Conservation (phyloP, 2,329 filamentous ascomycete species). For the Colletotrichum spinosum region DNA sequence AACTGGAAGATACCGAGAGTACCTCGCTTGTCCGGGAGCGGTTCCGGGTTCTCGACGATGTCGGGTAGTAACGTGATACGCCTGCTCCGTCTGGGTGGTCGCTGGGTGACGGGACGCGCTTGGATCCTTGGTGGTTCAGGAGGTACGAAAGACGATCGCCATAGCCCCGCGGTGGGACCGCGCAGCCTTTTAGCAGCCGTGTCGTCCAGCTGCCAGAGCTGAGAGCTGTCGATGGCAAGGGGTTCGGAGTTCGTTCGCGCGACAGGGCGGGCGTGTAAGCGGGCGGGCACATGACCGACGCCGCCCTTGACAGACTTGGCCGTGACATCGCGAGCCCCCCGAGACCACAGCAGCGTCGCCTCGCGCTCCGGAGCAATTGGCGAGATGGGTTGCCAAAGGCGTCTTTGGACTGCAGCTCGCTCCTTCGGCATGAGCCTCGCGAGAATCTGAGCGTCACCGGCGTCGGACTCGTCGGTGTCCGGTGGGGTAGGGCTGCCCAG, state of each 20-base stretch:
- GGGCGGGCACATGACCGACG: constrained; percentile 40
- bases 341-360: constrained; percentile 14
- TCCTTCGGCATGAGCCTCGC: constrained; percentile 34
- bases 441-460: constrained; percentile 45
- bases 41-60: constrained; percentile 71
- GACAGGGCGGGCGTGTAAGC: constrained; percentile 49
- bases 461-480: constrained; percentile 61
- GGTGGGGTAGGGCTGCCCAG: constrained; percentile 66
- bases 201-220: constrained; percentile 51
- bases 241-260: constrained; percentile 47
- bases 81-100: constrained; percentile 66
- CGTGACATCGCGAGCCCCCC: constrained; percentile 29
- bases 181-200: constrained; percentile 39
- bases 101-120: constrained; percentile 60
- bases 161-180: constrained; percentile 43
- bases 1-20: constrained; percentile 75
- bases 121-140: constrained; percentile 41
- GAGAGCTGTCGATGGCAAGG: constrained; percentile 51
- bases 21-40: constrained; percentile 67
- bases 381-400: constrained; percentile 30
- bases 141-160: constrained; percentile 40
- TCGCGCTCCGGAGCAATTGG: constrained; percentile 31
- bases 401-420: constrained; percentile 26
- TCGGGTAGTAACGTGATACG: constrained; percentile 71
- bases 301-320: constrained; percentile 17